Evolutionary conservation across 495 filamentous ascomycete species (phyloP).

Genomic region (Aspergillus baeticus): DNA sequence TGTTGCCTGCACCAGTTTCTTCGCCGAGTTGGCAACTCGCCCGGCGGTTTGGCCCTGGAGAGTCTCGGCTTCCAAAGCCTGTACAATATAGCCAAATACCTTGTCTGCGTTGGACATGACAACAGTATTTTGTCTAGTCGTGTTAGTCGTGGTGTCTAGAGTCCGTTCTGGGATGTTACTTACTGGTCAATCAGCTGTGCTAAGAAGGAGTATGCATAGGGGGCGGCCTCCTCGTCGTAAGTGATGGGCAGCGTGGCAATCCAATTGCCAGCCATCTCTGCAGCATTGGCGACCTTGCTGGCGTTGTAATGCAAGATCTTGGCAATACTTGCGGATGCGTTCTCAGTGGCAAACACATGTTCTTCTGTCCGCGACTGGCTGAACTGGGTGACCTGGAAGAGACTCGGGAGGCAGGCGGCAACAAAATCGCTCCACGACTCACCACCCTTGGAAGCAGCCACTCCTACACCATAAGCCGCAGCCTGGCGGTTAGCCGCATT

Average conservation of each 20-base stretch:
- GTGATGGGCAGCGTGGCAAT: conserved; percentile 85
- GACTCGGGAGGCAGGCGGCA: conserved; percentile 68
- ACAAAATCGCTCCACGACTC: conserved; percentile 80
- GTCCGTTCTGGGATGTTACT: conserved; percentile 36
- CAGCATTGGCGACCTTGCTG: conserved; percentile 66
- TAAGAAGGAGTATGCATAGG: conserved; percentile 92
- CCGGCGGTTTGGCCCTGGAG: conserved; percentile 77
- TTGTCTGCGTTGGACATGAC: conserved; percentile 72
- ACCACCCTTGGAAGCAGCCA: conserved; percentile 92
- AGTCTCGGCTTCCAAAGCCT: conserved; percentile 87
- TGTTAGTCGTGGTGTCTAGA: conserved; percentile 19
- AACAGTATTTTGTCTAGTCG: conserved; percentile 76
- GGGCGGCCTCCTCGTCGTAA: conserved; percentile 96
- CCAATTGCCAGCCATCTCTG: conserved; percentile 77
- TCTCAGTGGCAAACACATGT: conserved; percentile 96
- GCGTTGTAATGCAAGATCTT: conserved; percentile 92
- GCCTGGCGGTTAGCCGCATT: conserved; percentile 94
- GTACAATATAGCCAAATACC: conserved; percentile 77
- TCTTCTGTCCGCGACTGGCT: conserved; percentile 84
- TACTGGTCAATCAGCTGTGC: conserved; percentile 92
- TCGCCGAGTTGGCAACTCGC: conserved; percentile 70
- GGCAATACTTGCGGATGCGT: conserved; percentile 93
- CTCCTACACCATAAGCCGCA: conserved; percentile 92
- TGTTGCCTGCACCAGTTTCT: conserved; percentile 66
- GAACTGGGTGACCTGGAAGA: conserved; percentile 81